Conservation (phyloP, 2,329 filamentous ascomycete genomes). For the Pleomassaria siparia region DNA sequence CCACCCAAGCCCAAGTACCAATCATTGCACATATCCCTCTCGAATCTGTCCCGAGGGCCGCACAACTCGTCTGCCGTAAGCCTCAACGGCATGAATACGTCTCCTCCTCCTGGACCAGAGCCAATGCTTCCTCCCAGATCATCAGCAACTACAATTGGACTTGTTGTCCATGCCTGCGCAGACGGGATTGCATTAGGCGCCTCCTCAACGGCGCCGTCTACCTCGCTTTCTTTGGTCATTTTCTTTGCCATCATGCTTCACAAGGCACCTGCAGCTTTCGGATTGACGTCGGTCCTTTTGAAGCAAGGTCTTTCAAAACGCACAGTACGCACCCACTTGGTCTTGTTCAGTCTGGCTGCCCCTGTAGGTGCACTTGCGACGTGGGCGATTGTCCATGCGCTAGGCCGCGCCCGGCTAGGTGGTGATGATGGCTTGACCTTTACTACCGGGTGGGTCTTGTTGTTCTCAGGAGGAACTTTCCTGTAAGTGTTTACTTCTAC, state of each 20-base stretch:
- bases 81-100: conserved; percentile 28
- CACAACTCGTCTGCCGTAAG: conserved; percentile 44
- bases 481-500: conserved; percentile 62
- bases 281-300: conserved; percentile 83
- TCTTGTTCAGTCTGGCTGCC: conserved; percentile 89
- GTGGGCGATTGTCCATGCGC: conserved; percentile 74
- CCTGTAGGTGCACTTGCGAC: conserved; percentile 83
- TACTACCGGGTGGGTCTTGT: conserved; percentile 87
- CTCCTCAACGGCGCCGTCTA: conserved; percentile 65
- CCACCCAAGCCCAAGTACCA: conserved; percentile 63
- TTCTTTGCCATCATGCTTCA: conserved; percentile 97
- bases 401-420: conserved; percentile 63
- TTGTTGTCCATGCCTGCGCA: conserved; percentile 94
- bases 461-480: conserved; percentile 97
- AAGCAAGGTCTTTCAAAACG: conserved; percentile 91
- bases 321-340: conserved; percentile 77
- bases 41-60: conserved; percentile 66
- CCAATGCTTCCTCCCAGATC: conserved; percentile 41
- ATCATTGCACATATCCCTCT: conserved; percentile 84
- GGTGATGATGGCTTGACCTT: conserved; percentile 69
- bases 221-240: conserved; percentile 78
- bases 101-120: conserved; percentile 30
- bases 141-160: conserved; percentile 70
- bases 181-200: conserved; percentile 96
- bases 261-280: conserved; percentile 94